Evolutionary conservation across 331 rosid genomes (phyloP).

Genomic region (Prunus yedoensis): DNA sequence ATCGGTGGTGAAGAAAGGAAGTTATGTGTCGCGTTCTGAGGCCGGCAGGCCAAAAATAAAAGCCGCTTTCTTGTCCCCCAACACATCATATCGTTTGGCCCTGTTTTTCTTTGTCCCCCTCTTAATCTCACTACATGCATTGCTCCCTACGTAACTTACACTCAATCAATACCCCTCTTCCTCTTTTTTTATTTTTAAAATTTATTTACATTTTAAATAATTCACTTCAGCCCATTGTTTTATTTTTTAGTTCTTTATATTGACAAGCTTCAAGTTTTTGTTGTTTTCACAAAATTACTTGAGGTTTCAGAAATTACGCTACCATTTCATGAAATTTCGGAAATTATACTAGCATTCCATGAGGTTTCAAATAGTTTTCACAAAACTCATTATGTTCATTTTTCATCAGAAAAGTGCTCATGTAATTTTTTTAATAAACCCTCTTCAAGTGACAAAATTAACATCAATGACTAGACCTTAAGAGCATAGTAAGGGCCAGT

Average conservation of each 20-base stretch:
- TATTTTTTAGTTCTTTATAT: no score
- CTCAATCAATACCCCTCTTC: neutral
- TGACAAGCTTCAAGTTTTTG: no score
- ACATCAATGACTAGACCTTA: no score
- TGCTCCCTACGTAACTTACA: conserved; percentile 23
- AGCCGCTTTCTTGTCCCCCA: conserved; percentile 59
- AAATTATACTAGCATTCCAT: accelerated
- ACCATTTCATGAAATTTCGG: accelerated
- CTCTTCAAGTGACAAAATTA: no score
- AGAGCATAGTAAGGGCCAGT: no score
- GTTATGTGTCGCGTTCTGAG: conserved; percentile 36
- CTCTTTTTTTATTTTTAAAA: neutral
- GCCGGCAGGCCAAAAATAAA: conserved; percentile 50
- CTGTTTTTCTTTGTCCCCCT: conserved; percentile 53
- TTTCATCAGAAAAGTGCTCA: accelerated
- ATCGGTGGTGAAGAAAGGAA: conserved; percentile 2
- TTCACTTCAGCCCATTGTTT: no score
- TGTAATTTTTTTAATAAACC: no score
- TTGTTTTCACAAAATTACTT: no score
- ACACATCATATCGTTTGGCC: conserved; percentile 36
- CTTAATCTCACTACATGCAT: neutral
- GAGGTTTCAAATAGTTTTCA: no score
- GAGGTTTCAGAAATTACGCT: no score
- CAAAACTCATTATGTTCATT: no score
- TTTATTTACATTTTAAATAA: no score